Conservation (phyloP, 2,329 filamentous ascomycete genomes). For the Colletotrichum orchidophilum region DNA sequence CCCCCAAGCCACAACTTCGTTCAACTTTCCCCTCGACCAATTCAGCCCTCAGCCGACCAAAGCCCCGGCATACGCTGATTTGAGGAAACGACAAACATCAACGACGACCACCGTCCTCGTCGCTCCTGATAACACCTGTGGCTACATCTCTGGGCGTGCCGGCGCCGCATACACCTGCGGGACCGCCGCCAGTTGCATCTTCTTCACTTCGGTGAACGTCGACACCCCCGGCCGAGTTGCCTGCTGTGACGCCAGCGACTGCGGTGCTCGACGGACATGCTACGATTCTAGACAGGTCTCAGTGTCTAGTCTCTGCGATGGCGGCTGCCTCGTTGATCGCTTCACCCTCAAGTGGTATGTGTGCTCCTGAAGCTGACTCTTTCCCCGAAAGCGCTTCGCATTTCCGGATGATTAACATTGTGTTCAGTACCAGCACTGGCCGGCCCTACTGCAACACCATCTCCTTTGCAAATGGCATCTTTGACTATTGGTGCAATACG, state of each 20-base stretch:
- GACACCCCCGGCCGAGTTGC: conserved; percentile 48
- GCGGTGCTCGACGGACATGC: conserved; percentile 49
- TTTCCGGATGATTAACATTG: conserved; percentile 33
- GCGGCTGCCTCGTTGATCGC: conserved; percentile 50
- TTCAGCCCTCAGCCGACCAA: conserved; percentile 52
- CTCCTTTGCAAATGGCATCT: conserved; percentile 50
- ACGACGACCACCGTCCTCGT: conserved; percentile 50
- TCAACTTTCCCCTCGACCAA: conserved; percentile 46
- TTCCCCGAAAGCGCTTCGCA: not conserved
- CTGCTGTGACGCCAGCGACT: conserved; percentile 51
- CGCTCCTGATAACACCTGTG: conserved; percentile 61
- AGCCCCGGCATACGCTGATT: conserved; percentile 46
- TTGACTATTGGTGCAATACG: conserved; percentile 56
- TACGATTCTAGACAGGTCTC: conserved; percentile 48
- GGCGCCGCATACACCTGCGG: conserved; percentile 53
- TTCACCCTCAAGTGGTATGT: conserved; percentile 58
- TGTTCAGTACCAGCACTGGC: conserved; percentile 45
- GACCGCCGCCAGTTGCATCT: conserved; percentile 47
- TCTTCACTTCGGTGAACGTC: conserved; percentile 44
- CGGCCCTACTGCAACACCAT: conserved; percentile 57
- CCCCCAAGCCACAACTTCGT: conserved; percentile 46
- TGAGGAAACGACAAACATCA: conserved; percentile 43
- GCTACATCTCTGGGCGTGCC: conserved; percentile 53
- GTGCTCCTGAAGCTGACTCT: not conserved
- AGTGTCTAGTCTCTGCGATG: conserved; percentile 48